These are phyloP conservation scores for Centella asiatica DNA, from an alignment of 129 eudicot species.

Conservation along the genomic window DNA sequence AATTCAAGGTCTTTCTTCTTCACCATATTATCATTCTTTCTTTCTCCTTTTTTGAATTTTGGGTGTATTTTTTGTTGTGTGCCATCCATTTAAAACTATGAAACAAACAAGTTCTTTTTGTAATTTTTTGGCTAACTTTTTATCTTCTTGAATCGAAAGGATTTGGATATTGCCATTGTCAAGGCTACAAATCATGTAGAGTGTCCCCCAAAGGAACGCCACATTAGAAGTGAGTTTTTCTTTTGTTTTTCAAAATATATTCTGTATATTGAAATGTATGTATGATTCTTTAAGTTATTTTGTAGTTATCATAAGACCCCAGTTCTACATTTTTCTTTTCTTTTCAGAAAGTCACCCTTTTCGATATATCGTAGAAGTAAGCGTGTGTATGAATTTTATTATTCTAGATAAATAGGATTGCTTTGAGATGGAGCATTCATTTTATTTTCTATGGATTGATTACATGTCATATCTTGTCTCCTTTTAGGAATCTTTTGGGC, in stretches of 20 bases:
- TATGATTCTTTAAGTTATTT: not conserved
- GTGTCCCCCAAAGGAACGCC: constrained; percentile 78
- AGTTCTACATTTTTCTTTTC: not conserved
- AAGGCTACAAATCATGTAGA: constrained; percentile 95
- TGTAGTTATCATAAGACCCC: not conserved
- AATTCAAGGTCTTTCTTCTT: constrained; percentile 52
- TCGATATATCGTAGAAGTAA: not conserved
- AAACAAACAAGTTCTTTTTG: not conserved
- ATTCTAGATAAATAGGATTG: not conserved
- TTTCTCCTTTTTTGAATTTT: not conserved
- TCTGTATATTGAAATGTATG: not conserved
- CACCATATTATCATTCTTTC: not conserved
- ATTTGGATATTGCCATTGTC: constrained; percentile 79
- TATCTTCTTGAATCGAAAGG: constrained; percentile 27
- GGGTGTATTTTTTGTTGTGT: not conserved
- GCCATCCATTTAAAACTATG: not conserved
- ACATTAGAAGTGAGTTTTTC: constrained; percentile 63
- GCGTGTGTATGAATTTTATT: not conserved
- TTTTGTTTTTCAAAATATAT: not conserved
- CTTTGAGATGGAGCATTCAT: not conserved
- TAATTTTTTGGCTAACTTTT: not conserved
- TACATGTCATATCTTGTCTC: not conserved
- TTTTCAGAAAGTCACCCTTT: not conserved
- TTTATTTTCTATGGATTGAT: not conserved
- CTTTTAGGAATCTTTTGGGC: constrained; percentile 52